Conservation (phyloP, 2,329 filamentous ascomycete species). For the Dactylellina drechsleri region DNA sequence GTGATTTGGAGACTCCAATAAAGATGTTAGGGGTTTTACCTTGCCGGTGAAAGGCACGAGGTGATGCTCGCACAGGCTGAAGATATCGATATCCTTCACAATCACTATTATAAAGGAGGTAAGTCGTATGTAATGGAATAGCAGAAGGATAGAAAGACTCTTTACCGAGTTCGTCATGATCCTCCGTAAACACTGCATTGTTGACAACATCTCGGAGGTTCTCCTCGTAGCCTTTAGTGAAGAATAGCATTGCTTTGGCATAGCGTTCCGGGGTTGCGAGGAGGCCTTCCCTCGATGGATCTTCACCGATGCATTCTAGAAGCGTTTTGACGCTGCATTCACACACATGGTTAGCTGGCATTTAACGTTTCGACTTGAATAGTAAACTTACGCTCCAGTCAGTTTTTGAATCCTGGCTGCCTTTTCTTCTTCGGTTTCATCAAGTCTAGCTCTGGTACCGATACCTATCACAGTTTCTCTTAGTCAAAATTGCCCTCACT, state of each 20-base stretch:
- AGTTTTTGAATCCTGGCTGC: constrained; percentile 69
- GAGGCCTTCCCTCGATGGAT: constrained; percentile 73
- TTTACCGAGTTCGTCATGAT: constrained; percentile 82
- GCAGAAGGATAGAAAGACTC: neutral
- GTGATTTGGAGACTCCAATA: neutral
- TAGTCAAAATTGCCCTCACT: constrained; percentile 3
- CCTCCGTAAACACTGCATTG: constrained; percentile 92
- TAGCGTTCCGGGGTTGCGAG: constrained; percentile 82
- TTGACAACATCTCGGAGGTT: constrained; percentile 93
- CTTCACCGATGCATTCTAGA: constrained; percentile 75
- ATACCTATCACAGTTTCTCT: constrained; percentile 63
- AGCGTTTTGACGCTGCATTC: constrained; percentile 64
- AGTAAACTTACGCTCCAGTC: constrained; percentile 65
- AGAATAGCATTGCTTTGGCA: constrained; percentile 92
- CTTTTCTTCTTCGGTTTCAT: constrained; percentile 68
- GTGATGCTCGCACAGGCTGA: constrained; percentile 95
- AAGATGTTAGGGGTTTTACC: constrained; percentile 65
- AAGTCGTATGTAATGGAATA: neutral
- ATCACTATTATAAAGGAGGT: constrained; percentile 70
- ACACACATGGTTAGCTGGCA: neutral
- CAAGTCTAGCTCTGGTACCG: constrained; percentile 73
- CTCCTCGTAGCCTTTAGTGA: constrained; percentile 96
- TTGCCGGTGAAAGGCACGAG: constrained; percentile 96
- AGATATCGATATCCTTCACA: constrained; percentile 96
- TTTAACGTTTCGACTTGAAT: neutral